Percentiles rank a stretch among this genome's conserved stretches.
phyloP scores from a whole-genome alignment of 2,329 filamentous ascomycete species.

The Zymoseptoria passerinii region DNA sequence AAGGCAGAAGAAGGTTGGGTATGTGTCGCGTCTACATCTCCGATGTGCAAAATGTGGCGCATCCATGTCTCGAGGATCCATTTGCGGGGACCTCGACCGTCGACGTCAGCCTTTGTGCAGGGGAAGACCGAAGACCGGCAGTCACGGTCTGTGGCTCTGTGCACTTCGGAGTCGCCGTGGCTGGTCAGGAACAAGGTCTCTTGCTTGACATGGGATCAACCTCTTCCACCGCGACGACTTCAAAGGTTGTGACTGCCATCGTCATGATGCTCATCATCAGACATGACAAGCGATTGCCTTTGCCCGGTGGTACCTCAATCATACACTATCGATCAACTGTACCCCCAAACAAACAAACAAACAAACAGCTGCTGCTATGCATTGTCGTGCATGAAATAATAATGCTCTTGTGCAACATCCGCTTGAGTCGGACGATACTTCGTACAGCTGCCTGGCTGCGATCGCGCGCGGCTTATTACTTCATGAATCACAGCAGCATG shows the following conservation, averaged over 20 bases:
- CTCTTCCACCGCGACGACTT: not conserved
- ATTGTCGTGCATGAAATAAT: not conserved
- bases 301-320: not conserved
- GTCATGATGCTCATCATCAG: not conserved
- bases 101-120: not conserved
- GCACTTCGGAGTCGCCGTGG: not conserved
- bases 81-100: not conserved
- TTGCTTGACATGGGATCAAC: not conserved
- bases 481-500: not conserved
- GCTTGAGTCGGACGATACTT: not conserved
- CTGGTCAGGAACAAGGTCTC: not conserved
- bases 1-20: not conserved
- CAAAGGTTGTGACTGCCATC: not conserved
- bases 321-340: not conserved
- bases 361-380: not conserved
- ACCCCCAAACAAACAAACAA: too few relatives aligned
- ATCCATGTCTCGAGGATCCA: not conserved
- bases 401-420: not conserved
- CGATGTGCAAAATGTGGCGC: not conserved
- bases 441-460: not conserved
- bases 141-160: too few relatives aligned
- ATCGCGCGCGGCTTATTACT: too few relatives aligned
- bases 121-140: too few relatives aligned
- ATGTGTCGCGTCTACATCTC: not conserved
- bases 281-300: not conserved